A percentile compares a stretch with the other conserved stretches of the same genome.
Conservation (phyloP, 345 rosid genomes). For the Arabis hirsuta region DNA sequence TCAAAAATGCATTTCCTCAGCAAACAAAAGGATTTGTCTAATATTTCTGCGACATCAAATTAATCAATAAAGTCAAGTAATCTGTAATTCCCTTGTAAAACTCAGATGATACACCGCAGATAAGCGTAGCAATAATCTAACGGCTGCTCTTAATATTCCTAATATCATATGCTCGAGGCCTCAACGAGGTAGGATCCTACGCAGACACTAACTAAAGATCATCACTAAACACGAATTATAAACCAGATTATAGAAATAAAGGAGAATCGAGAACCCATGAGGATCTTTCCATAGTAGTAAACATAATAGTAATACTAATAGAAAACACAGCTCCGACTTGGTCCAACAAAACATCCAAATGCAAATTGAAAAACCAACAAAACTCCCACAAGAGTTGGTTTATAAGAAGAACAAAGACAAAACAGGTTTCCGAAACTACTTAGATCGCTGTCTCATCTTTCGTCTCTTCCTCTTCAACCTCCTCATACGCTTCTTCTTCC, state of each 20-base stretch:
- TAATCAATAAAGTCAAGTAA: too few relatives aligned
- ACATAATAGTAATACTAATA: constrained; percentile 3
- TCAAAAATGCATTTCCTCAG: too few relatives aligned
- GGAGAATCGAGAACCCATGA: background rate
- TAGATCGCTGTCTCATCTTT: constrained; percentile 99
- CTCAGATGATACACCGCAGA: background rate
- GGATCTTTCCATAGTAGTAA: constrained; percentile 18
- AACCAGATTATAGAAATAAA: background rate
- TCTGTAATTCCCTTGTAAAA: too few relatives aligned
- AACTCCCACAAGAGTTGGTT: constrained; percentile 33
- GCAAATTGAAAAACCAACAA: constrained; percentile 28
- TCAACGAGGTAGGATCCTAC: background rate
- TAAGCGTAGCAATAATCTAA: background rate
- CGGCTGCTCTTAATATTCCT: background rate
- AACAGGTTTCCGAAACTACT: constrained; percentile 52
- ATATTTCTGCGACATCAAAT: too few relatives aligned
- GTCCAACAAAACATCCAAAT: constrained; percentile 33
- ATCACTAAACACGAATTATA: background rate
- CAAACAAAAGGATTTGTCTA: too few relatives aligned
- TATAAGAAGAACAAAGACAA: background rate
- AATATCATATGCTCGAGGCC: background rate
- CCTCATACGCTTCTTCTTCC: constrained; percentile 99
- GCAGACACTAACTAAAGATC: background rate
- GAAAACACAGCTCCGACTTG: constrained; percentile 23
- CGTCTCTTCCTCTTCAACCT: constrained; percentile 99